phyloP scores from a whole-genome alignment of 78 protist species.

The Emiliania huxleyi region DNA sequence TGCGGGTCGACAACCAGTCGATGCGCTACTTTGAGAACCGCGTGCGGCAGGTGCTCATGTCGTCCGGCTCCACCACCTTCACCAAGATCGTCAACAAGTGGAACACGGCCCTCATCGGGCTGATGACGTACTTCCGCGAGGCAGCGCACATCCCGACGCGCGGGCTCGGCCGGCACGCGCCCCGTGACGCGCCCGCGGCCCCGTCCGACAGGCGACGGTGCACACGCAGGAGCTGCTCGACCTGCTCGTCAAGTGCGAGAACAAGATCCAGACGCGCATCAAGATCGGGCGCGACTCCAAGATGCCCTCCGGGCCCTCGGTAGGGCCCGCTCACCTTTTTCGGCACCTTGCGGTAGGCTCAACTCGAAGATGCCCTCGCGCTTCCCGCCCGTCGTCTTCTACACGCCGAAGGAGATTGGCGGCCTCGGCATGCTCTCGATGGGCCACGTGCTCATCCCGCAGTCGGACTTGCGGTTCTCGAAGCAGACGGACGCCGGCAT shows the following conservation, averaged over 20 bases:
- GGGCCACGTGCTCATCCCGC: constrained; percentile 99
- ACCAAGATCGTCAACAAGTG: constrained; percentile 98
- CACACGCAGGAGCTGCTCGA: constrained; percentile 95
- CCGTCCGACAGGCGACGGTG: constrained; percentile 32
- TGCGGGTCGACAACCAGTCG: constrained; percentile 89
- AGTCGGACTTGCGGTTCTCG: constrained; percentile 93
- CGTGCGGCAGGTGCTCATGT: constrained; percentile 94
- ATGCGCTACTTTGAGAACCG: constrained; percentile 90
- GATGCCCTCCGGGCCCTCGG: constrained; percentile 89
- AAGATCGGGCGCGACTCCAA: constrained; percentile 99
- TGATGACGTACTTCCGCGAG: constrained; percentile 98
- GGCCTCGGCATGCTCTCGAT: constrained; percentile 99
- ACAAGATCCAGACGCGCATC: constrained; percentile 99
- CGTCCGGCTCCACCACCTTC: constrained; percentile 98
- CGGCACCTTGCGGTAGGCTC: constrained; percentile 55
- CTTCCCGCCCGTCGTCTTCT: constrained; percentile 99
- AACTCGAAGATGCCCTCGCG: constrained; percentile 99
- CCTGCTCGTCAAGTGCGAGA: constrained; percentile 97
- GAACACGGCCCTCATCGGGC: constrained; percentile 97
- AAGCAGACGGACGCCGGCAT: constrained; percentile 91
- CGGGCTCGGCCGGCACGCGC: no score
- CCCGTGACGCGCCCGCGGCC: no score
- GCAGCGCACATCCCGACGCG: constrained; percentile 79
- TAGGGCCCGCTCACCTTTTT: no score
- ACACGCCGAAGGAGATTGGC: constrained; percentile 97